Percentiles rank a stretch among this genome's conserved stretches.
Evolutionary conservation across 2,329 filamentous ascomycete species (phyloP).

Genomic region (Aciculosporium take): DNA sequence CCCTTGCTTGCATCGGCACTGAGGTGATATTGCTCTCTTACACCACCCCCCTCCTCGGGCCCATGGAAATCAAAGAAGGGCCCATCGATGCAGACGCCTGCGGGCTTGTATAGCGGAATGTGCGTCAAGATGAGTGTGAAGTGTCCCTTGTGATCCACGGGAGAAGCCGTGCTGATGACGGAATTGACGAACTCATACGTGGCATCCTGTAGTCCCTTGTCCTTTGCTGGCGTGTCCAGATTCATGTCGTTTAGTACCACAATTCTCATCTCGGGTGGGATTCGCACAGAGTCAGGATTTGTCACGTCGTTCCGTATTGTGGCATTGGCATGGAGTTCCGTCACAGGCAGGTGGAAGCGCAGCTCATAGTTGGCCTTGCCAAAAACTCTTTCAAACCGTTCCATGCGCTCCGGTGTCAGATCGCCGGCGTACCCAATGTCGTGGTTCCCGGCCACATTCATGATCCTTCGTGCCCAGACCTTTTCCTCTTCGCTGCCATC

Average conservation of each 20-base stretch:
- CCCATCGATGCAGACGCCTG: slow-evolving; percentile 68
- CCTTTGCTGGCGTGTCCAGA: slow-evolving; percentile 68
- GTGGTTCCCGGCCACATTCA: slow-evolving; percentile 90
- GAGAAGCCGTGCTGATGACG: slow-evolving; percentile 46
- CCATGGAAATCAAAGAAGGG: slow-evolving; percentile 72
- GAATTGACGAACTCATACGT: slow-evolving; percentile 67
- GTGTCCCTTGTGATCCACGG: slow-evolving; percentile 46
- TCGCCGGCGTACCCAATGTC: slow-evolving; percentile 95
- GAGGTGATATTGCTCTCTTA: slow-evolving; percentile 87
- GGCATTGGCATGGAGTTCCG: slow-evolving; percentile 23
- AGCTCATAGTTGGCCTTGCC: slow-evolving; percentile 86
- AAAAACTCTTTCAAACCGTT: slow-evolving; percentile 72
- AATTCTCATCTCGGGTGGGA: slow-evolving; percentile 59
- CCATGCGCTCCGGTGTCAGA: slow-evolving; percentile 58
- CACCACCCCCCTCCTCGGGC: slow-evolving; percentile 48
- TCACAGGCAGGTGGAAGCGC: slow-evolving; percentile 47
- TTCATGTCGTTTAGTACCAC: slow-evolving; percentile 88
- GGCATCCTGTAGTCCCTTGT: slow-evolving; percentile 51
- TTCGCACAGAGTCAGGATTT: slow-evolving; percentile 31
- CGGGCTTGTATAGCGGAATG: slow-evolving; percentile 73
- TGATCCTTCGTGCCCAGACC: slow-evolving; percentile 60
- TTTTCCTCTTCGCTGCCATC: slow-evolving; percentile 28
- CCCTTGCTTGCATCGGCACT: slow-evolving; percentile 56
- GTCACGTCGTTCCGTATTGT: slow-evolving; percentile 27
- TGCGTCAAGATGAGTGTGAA: slow-evolving; percentile 85